phyloP scores from a whole-genome alignment of 2,329 filamentous ascomycete species.

The Curvularia sp. region DNA sequence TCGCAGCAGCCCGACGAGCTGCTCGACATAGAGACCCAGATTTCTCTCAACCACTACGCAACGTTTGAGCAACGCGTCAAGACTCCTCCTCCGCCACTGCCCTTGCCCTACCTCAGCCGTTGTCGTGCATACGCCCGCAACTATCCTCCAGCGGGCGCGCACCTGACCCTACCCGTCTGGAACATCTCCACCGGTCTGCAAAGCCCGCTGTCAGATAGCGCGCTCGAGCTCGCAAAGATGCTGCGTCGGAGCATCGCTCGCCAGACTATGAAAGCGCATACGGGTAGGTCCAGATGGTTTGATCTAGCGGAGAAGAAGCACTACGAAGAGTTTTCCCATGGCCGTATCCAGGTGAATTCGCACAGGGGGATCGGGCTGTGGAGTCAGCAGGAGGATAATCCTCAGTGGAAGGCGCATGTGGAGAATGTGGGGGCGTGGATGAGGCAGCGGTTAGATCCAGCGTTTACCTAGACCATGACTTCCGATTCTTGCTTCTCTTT shows the following conservation, averaged over 20 bases:
- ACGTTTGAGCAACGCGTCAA: conserved; percentile 24
- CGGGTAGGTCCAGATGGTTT: conserved; percentile 33
- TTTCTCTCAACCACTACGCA: conserved; percentile 40
- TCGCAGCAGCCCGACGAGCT: conserved; percentile 34
- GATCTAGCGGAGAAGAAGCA: conserved; percentile 37
- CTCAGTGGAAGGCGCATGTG: conserved; percentile 20
- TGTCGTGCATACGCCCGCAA: conserved; percentile 48
- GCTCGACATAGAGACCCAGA: conserved; percentile 41
- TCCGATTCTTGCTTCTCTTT: not conserved
- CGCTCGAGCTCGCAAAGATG: conserved; percentile 50
- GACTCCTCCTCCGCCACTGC: conserved; percentile 10
- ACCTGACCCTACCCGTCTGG: conserved; percentile 52
- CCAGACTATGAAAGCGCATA: conserved; percentile 34
- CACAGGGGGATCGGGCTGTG: conserved; percentile 36
- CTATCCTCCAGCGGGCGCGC: conserved; percentile 52
- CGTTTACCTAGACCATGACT: not conserved
- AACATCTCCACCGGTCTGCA: conserved; percentile 49
- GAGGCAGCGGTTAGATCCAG: conserved; percentile 27
- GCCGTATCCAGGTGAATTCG: conserved; percentile 26
- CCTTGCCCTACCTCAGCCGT: conserved; percentile 32
- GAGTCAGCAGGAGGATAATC: conserved; percentile 23
- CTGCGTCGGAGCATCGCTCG: conserved; percentile 52
- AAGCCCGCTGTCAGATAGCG: conserved; percentile 51
- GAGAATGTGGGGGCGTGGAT: conserved; percentile 39
- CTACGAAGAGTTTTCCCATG: conserved; percentile 37